These are phyloP conservation scores for Chytriomyces sp. DNA, from an alignment of 192 early-diverging fungal genomes.

Conservation along the genomic window DNA sequence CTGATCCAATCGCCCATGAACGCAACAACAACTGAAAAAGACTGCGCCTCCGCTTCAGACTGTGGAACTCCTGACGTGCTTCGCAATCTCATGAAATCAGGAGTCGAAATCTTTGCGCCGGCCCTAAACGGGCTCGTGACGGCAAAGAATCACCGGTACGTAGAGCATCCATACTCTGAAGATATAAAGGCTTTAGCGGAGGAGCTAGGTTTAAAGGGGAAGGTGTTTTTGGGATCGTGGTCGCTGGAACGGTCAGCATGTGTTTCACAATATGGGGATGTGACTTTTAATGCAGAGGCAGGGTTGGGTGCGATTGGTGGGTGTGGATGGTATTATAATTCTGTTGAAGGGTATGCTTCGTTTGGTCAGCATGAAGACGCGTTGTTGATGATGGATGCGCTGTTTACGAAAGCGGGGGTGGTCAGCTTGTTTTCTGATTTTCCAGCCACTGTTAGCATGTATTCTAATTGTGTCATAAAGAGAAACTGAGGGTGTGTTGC, in stretches of 20 bases:
- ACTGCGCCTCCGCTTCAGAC: background rate
- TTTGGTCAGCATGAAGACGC: slow-evolving; percentile 24
- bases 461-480: slow-evolving; percentile 25
- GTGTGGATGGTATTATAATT: slow-evolving; percentile 26
- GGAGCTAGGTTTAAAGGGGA: background rate
- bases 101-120: slow-evolving; percentile 9
- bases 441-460: slow-evolving; percentile 27
- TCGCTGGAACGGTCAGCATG: slow-evolving; percentile 29
- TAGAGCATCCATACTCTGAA: slow-evolving; percentile 2
- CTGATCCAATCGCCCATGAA: slow-evolving; percentile 6
- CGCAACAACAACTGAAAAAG: slow-evolving; percentile 3
- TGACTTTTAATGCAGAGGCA: slow-evolving; percentile 16
- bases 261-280: slow-evolving; percentile 6
- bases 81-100: background rate
- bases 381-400: slow-evolving; percentile 19
- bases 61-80: slow-evolving; percentile 17
- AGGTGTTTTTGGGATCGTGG: slow-evolving; percentile 27
- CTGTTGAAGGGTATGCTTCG: slow-evolving; percentile 27
- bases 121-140: slow-evolving; percentile 1
- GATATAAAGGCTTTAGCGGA: slow-evolving; percentile 1
- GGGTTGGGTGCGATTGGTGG: slow-evolving; percentile 22
- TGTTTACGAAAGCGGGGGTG: slow-evolving; percentile 19
- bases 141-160: background rate
- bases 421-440: slow-evolving; percentile 25
- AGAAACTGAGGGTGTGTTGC: background rate